Evolutionary conservation across 2,329 filamentous ascomycete species (phyloP), one percentile per base, ranked within the genome.

Genomic region (Venturiaceae sp.): DNA sequence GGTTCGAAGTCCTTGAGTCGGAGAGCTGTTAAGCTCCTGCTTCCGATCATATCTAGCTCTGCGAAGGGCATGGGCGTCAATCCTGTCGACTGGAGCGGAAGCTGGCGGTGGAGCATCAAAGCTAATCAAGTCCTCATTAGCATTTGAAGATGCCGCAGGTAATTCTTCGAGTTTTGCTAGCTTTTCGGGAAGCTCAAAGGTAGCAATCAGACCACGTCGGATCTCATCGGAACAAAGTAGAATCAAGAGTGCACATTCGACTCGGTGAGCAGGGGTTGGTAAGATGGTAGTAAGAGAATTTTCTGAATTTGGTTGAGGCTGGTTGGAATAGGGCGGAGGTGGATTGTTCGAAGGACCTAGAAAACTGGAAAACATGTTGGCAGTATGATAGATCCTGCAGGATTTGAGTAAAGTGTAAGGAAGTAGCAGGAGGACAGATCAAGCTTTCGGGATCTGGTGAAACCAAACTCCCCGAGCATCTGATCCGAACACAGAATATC

Each of bases 201-300:
- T 56, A 14, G 52, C 52, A 23, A 26, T 37, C 21, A 54, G 9
- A 9, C 34, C 26, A 26, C 32, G 23, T 5, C 34, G 30, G 16
- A 54, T n/a, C n/a, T 54, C 30, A 54, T 54, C 52, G 21, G 52
- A 34, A n/a, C 52, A 54, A 13, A 54, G 30, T 32, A 54, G 16
- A 5, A 54, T 34, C 34, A 54, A 16, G 8, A 54, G 16, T 14
- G 52, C 52, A 30, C 30, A 37, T 23, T 54, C 52, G 7, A 54
- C 19, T 23, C 52, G n/a, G 21, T 54, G 52, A 16, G 52, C 21
- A 28, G 46, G 11, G n/a, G 46, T 52, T 5, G 46, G 46, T 30
- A 52, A 32, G 23, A 52, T 28, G 30, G 23, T 52, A 16, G 46
- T 52, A 23, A 52, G 16, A 9, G 46, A 30, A 7, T 28, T 52